phyloP scores from a whole-genome alignment of 768 basidiomycete species.

The Lentinula edodes region DNA sequence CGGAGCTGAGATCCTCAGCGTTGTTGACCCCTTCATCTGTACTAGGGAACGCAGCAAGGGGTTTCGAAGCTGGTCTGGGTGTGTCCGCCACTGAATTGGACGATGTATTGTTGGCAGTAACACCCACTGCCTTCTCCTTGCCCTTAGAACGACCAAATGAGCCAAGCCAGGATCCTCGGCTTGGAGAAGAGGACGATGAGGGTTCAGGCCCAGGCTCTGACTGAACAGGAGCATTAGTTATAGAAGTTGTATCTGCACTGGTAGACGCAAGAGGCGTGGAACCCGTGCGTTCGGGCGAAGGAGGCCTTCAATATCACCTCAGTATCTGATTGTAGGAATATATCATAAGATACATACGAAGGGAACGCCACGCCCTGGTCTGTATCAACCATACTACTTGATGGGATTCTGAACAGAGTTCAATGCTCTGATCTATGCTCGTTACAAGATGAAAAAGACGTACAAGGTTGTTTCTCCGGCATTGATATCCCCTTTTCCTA shows the following conservation, averaged over 20 bases:
- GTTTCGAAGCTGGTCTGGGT: neutral
- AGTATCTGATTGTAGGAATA: neutral
- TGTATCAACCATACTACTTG: neutral
- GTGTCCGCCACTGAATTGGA: neutral
- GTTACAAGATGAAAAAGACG: neutral
- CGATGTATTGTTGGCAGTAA: neutral
- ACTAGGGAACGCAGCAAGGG: neutral
- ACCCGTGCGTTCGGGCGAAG: neutral
- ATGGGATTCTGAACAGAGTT: neutral
- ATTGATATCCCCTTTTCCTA: neutral
- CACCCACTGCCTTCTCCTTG: slow-evolving; percentile 19
- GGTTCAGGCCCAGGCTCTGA: neutral
- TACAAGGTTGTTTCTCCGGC: neutral
- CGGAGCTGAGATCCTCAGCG: neutral
- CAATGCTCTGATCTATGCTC: neutral
- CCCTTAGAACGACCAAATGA: slow-evolving; percentile 24
- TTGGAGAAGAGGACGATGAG: neutral
- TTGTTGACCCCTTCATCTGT: neutral
- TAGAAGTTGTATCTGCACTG: neutral
- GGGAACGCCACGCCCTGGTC: neutral
- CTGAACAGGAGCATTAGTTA: neutral
- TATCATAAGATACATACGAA: neutral
- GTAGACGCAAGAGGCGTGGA: neutral
- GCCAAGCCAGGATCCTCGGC: slow-evolving; percentile 25
- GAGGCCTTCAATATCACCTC: neutral